phyloP scores from a whole-genome alignment of 2,329 filamentous ascomycete genomes.

The Fusarium anguioides region DNA sequence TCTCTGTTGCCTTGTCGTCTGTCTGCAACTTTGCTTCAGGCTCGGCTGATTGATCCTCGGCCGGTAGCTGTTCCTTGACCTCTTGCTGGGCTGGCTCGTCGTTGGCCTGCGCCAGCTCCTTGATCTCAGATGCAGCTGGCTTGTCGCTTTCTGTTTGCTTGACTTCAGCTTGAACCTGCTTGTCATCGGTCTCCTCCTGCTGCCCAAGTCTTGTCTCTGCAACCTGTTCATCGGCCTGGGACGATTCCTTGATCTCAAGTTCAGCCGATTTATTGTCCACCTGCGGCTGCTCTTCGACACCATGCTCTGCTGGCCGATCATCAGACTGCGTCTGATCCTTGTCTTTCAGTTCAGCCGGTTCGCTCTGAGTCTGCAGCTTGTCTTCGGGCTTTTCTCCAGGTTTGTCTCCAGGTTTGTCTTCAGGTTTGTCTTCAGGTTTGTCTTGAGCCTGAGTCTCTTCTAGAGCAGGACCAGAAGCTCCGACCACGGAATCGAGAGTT shows the following conservation, averaged over 20 bases:
- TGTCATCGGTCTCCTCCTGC: not conserved
- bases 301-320: not conserved
- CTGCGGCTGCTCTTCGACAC: not conserved
- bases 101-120: not conserved
- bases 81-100: not conserved
- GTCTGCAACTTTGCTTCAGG: not conserved
- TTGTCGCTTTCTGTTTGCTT: too few relatives aligned
- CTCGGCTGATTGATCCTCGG: not conserved
- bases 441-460: not conserved
- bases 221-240: not conserved
- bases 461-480: not conserved
- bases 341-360: not conserved
- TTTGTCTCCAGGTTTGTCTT: not conserved
- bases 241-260: not conserved
- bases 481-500: not conserved
- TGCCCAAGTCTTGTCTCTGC: not conserved
- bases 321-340: too few relatives aligned
- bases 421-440: not conserved
- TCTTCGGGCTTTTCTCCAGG: not conserved
- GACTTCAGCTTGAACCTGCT: too few relatives aligned
- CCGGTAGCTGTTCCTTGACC: not conserved
- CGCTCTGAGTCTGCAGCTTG: not conserved
- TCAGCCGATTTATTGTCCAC: not conserved
- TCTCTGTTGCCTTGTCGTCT: not conserved
- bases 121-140: not conserved